These are phyloP conservation scores for Penicillium sp. DNA, from an alignment of 2,329 filamentous ascomycete species.

Conservation along the genomic window DNA sequence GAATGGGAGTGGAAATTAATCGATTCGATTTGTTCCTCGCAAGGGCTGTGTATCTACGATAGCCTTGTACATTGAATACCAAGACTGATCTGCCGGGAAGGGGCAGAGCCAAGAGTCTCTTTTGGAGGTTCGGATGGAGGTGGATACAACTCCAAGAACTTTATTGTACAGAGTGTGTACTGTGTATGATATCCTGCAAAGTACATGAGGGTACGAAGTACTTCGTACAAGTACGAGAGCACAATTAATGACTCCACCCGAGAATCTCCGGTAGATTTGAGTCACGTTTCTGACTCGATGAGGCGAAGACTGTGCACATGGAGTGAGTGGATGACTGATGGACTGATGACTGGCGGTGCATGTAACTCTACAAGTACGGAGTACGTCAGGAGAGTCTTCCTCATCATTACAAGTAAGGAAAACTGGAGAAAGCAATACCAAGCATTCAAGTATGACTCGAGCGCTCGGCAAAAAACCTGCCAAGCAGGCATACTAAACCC, in stretches of 20 bases:
- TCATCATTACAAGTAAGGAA: background rate
- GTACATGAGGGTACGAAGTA: background rate
- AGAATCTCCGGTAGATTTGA: conserved; percentile 4
- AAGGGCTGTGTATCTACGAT: background rate
- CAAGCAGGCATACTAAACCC: background rate
- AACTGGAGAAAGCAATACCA: conserved; percentile 5
- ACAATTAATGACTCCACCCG: conserved; percentile 1
- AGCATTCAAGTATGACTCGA: conserved; percentile 12
- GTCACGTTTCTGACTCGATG: background rate
- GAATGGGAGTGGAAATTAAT: background rate
- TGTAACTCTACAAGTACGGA: conserved; percentile 6
- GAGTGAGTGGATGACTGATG: background rate
- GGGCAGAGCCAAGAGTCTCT: conserved; percentile 8
- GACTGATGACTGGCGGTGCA: background rate
- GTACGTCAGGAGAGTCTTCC: background rate
- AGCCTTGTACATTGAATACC: conserved; percentile 1
- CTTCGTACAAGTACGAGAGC: background rate
- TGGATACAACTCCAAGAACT: conserved; percentile 5
- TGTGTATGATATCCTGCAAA: background rate
- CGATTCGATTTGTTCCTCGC: background rate
- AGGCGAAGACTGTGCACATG: background rate
- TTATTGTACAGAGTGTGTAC: background rate
- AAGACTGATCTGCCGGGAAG: conserved; percentile 13
- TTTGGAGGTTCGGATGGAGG: background rate
- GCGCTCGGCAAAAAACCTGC: conserved; percentile 4